A percentile compares a stretch with the other conserved stretches of the same genome.
Conservation (phyloP, 2,329 filamentous ascomycete species). For the Chaetomiaceae sp. region DNA sequence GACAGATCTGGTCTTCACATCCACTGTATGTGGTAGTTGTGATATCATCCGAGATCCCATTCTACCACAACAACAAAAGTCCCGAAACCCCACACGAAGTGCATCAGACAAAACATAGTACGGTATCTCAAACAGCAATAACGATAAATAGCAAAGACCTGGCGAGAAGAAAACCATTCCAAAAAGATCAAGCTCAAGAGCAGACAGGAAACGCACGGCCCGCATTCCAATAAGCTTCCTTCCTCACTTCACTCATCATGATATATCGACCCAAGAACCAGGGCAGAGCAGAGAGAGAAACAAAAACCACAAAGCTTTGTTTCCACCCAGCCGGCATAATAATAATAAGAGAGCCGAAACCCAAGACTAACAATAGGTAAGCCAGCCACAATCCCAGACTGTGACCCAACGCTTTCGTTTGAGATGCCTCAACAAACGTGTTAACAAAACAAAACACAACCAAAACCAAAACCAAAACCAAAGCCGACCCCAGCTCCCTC, state of each 20-base stretch:
- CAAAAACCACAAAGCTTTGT: background rate
- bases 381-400: slow-evolving; percentile 3
- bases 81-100: too few relatives aligned
- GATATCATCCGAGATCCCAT: too few relatives aligned
- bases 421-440: background rate
- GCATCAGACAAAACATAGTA: too few relatives aligned
- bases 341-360: background rate
- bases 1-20: too few relatives aligned
- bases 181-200: background rate
- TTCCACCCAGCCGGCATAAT: background rate
- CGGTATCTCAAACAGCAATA: background rate
- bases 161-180: background rate
- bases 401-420: too few relatives aligned
- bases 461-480: too few relatives aligned
- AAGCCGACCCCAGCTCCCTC: too few relatives aligned
- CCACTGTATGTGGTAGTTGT: too few relatives aligned
- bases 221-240: background rate
- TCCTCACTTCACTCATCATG: too few relatives aligned
- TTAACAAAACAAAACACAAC: background rate
- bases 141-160: background rate
- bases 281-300: background rate
- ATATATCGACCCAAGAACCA: background rate
- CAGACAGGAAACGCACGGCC: background rate
- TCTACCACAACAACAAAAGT: too few relatives aligned
- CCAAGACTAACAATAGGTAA: too few relatives aligned